Evolutionary conservation across 345 rosid species (phyloP), one percentile per base, ranked within the genome.

Genomic region (Gossypium sturtianum): DNA sequence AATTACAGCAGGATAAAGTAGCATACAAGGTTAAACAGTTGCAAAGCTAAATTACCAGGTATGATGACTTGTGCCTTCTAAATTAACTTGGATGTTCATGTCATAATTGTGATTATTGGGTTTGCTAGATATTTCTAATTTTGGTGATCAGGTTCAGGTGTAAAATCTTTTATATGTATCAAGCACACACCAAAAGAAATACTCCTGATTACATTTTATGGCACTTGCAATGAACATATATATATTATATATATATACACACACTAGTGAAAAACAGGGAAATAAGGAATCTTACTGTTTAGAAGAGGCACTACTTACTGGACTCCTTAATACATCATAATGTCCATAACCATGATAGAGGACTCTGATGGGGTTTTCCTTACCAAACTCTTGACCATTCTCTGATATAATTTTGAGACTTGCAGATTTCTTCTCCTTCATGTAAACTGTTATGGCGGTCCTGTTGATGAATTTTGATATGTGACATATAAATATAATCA

Each of bases 291-390:
- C 87, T 84, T 83, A 87, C 88, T 15, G 78, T 73, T 77, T 85
- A 54, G 86, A 74, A 71, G 74, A 73, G 8, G 80, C 43, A 25
- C 25, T 71, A 47, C 45, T 62, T 9, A 54, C 56, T 41, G 81
- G 81, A 66, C 66, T 67, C 62, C 60, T 76, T 82, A 86, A 76
- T 41, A 82, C 86, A 77, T 88, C 94, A 54, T 85, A 88, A 72
- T 90, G 92, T 63, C 94, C 92, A 66, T 84, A 82, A 6, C 90
- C 88, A 71, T 84, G 78, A 73, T 87, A 90, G 71, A 88, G 76
- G 48, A 90, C 90, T 53, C 84, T 79, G 9, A 88, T 73, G 13
- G 94, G 89, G 78, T 84, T 80, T 62, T 84, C 89, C 53, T 47
- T 77, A 17, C 86, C 87, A 62, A 88, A 88, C 71, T 86, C 88